These are phyloP conservation scores for Umbilicus rupestris DNA, from an alignment of 164 flowering plant species.

Conservation along the genomic window DNA sequence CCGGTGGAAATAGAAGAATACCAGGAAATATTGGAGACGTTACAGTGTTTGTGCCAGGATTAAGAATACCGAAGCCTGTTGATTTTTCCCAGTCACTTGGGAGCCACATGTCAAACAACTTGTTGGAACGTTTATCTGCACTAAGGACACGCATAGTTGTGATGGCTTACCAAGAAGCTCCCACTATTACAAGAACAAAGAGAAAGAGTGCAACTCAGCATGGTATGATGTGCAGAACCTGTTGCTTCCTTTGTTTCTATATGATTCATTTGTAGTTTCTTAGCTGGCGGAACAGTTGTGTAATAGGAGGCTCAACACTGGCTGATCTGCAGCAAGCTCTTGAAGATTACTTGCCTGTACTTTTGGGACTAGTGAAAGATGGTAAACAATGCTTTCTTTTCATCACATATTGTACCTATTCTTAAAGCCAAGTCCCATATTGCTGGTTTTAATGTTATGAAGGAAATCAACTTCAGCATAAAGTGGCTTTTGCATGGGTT, in stretches of 20 bases:
- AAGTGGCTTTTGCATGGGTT: conserved; percentile 76
- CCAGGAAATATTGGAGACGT: conserved; percentile 69
- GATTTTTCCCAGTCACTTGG: conserved; percentile 55
- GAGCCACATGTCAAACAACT: conserved; percentile 38
- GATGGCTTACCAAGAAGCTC: conserved; percentile 76
- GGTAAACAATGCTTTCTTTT: conserved; percentile 26
- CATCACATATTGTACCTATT: not conserved
- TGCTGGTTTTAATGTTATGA: conserved; percentile 18
- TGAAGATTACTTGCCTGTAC: conserved; percentile 71
- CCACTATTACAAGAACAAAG: conserved; percentile 45
- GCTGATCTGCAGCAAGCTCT: conserved; percentile 77
- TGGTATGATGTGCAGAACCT: conserved; percentile 31
- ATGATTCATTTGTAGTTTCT: not conserved
- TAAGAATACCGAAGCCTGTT: conserved; percentile 64
- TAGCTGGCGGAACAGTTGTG: conserved; percentile 5
- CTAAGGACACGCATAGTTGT: conserved; percentile 70
- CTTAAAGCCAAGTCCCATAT: conserved; percentile 3
- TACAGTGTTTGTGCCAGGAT: conserved; percentile 68
- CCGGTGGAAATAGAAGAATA: conserved; percentile 48
- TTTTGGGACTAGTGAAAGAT: conserved; percentile 70
- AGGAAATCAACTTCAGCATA: conserved; percentile 73
- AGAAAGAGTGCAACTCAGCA: conserved; percentile 72
- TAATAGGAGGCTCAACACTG: conserved; percentile 64
- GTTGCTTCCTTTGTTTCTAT: not conserved
- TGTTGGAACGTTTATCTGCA: conserved; percentile 61